phyloP scores from a whole-genome alignment of 192 early-diverging fungal genomes.

The Phycomyces nitens region DNA sequence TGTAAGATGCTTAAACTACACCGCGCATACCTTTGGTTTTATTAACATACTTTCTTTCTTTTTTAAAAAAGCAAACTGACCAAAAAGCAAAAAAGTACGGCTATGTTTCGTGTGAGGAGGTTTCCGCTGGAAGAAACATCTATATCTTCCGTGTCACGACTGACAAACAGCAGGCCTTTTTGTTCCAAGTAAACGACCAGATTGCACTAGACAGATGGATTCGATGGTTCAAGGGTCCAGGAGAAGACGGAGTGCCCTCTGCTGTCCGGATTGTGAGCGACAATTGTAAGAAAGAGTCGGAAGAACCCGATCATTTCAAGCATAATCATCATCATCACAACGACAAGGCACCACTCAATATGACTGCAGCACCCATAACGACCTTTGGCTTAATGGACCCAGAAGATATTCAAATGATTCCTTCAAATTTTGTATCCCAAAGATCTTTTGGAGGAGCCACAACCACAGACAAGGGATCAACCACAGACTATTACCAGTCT shows the following conservation, averaged over 20 bases:
- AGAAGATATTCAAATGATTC: not conserved
- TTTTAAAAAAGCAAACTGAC: slow-evolving; percentile 1
- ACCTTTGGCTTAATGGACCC: not conserved
- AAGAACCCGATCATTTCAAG: not conserved
- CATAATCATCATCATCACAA: not conserved
- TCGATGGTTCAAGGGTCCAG: slow-evolving; percentile 19
- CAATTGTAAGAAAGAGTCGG: not conserved
- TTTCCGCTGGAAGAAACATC: not conserved
- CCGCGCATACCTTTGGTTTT: too few species aligned
- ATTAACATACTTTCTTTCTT: not conserved
- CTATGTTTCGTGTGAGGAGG: slow-evolving; percentile 10
- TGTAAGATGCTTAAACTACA: too few species aligned
- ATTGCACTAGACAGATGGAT: slow-evolving; percentile 22
- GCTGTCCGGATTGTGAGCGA: not conserved
- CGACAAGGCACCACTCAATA: not conserved
- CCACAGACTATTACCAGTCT: too few species aligned
- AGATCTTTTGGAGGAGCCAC: too few species aligned
- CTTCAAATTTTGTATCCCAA: not conserved
- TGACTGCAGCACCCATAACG: not conserved
- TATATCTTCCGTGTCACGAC: slow-evolving; percentile 19
- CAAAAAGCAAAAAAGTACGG: slow-evolving; percentile 6
- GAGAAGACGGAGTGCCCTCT: not conserved
- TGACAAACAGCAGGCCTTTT: not conserved
- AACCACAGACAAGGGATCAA: too few species aligned
- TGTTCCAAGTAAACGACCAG: slow-evolving; percentile 30